Percentiles rank a stretch among this genome's conserved stretches.
Conservation (phyloP, 192 early-diverging fungal species). For the Linnemannia elongata region DNA sequence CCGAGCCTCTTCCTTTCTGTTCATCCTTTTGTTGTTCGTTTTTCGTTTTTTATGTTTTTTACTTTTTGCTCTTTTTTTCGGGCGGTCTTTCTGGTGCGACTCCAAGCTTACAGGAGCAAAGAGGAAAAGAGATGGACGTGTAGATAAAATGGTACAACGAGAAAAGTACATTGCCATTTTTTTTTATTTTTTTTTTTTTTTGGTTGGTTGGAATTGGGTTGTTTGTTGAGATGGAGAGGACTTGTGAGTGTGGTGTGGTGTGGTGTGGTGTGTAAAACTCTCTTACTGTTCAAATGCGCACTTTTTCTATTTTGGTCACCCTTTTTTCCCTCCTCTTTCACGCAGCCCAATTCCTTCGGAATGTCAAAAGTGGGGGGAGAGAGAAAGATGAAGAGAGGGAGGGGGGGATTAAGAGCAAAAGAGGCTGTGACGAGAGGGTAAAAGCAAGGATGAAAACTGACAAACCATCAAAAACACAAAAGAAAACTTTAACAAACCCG, state of each 20-base stretch:
- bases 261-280: too few relatives aligned
- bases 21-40: not conserved
- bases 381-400: not conserved
- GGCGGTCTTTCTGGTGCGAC: not conserved
- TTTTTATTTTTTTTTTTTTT: not conserved
- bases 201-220: not conserved
- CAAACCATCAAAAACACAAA: not conserved
- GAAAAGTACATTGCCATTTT: not conserved
- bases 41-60: not conserved
- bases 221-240: not conserved
- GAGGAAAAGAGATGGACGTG: not conserved
- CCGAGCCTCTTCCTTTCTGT: not conserved
- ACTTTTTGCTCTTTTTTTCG: not conserved
- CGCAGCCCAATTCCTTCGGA: not conserved
- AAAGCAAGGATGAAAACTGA: constrained; percentile 3
- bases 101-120: not conserved
- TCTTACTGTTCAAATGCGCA: not conserved
- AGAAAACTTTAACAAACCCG: not conserved
- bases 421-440: not conserved
- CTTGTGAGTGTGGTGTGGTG: not conserved
- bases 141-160: not conserved
- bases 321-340: not conserved
- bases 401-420: not conserved
- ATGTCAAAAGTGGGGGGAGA: constrained; percentile 1
- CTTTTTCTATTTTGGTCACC: not conserved